Evolutionary conservation across 345 rosid genomes (phyloP).

Genomic region (Fremontodendron californicum): DNA sequence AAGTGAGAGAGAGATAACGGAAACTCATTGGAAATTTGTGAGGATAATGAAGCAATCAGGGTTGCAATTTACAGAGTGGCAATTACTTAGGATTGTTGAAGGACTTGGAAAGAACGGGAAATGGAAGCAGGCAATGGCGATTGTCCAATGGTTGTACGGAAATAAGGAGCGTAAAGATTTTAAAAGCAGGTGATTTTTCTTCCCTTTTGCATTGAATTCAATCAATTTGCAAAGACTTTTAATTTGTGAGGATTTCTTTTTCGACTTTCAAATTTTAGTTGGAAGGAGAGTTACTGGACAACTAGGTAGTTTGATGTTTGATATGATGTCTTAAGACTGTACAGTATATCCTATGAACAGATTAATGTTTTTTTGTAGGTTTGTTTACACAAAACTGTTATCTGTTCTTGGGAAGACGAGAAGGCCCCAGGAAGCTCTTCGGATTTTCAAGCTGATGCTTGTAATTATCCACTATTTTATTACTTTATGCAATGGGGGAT

Average conservation of each 20-base stretch:
- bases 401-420: constrained; percentile 70
- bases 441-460: constrained; percentile 66
- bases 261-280: neutral
- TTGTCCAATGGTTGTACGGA: constrained; percentile 74
- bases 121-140: constrained; percentile 79
- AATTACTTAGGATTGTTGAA: constrained; percentile 73
- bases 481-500: neutral
- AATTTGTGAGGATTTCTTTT: neutral
- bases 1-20: constrained; percentile 58
- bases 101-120: constrained; percentile 58
- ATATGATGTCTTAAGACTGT: neutral
- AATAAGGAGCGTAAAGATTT: constrained; percentile 49
- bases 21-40: constrained; percentile 83
- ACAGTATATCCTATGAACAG: neutral
- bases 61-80: constrained; percentile 73
- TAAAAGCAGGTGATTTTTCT: constrained; percentile 57
- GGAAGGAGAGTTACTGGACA: neutral
- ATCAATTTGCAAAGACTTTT: neutral
- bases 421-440: constrained; percentile 72
- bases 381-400: constrained; percentile 89
- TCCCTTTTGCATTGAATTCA: neutral
- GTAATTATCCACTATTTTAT: constrained; percentile 40
- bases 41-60: constrained; percentile 90
- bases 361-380: constrained; percentile 46
- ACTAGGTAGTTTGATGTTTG: neutral